These are phyloP conservation scores for Paraurostyla sp. DNA, from an alignment of 73 alveolate species.

Conservation along the genomic window DNA sequence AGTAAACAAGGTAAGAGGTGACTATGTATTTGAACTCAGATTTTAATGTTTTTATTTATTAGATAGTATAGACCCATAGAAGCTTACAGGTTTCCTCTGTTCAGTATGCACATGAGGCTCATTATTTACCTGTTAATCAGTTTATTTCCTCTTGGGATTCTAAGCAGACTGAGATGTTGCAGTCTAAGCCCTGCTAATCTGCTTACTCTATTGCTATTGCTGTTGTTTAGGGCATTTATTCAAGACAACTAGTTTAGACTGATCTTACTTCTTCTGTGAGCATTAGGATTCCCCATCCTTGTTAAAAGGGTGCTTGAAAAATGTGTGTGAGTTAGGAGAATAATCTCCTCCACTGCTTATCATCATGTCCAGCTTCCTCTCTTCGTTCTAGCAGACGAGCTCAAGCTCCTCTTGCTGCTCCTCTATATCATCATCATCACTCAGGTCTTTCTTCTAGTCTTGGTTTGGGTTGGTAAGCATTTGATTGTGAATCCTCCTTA, in stretches of 20 bases:
- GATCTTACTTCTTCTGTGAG: background rate
- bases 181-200: background rate
- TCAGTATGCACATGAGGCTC: too few relatives aligned
- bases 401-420: background rate
- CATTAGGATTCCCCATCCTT: background rate
- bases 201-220: background rate
- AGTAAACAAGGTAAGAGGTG: background rate
- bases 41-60: background rate
- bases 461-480: too few relatives aligned
- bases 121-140: too few relatives aligned
- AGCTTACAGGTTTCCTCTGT: background rate
- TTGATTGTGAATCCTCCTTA: too few relatives aligned
- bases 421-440: constrained; percentile 14
- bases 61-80: constrained; percentile 1
- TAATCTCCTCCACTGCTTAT: constrained; percentile 51
- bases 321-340: constrained; percentile 54
- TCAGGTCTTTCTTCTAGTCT: too few relatives aligned
- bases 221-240: constrained; percentile 22
- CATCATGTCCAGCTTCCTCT: constrained; percentile 39
- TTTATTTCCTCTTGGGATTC: too few relatives aligned
- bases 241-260: constrained; percentile 2
- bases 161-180: too few relatives aligned
- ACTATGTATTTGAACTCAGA: background rate
- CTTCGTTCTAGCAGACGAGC: constrained; percentile 14
- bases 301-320: constrained; percentile 37